These are phyloP conservation scores for Lactarius evosmus DNA, from an alignment of 768 basidiomycete genomes.

Conservation along the genomic window DNA sequence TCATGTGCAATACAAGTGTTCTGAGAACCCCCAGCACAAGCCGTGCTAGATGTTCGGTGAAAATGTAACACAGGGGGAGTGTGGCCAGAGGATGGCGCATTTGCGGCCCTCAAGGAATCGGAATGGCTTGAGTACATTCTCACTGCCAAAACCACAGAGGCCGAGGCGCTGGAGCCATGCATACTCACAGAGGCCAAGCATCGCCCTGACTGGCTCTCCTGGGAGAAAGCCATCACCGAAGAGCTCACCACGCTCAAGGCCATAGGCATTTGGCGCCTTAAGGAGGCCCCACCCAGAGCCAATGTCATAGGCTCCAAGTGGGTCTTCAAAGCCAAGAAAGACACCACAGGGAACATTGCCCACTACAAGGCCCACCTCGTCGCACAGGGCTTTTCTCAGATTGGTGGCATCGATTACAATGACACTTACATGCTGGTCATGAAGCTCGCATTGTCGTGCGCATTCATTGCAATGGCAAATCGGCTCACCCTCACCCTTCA, in stretches of 20 bases:
- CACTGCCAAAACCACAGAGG: neutral
- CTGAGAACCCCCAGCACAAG: no score
- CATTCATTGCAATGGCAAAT: no score
- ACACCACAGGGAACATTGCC: constrained; percentile 33
- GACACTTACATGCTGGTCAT: constrained; percentile 42
- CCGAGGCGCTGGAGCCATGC: neutral
- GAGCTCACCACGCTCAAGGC: constrained; percentile 29
- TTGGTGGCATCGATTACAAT: constrained; percentile 18
- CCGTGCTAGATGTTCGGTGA: no score
- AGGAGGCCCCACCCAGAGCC: constrained; percentile 30
- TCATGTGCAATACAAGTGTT: no score
- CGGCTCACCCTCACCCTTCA: constrained; percentile 31
- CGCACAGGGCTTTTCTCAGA: no score
- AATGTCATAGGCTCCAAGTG: no score
- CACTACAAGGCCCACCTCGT: no score
- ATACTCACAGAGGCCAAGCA: neutral
- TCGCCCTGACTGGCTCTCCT: constrained; percentile 30
- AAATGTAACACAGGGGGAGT: no score
- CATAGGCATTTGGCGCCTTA: constrained; percentile 36
- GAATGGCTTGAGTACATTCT: no score
- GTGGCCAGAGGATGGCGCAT: no score
- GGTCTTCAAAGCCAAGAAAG: no score
- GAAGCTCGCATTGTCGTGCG: constrained; percentile 33
- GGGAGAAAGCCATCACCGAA: constrained; percentile 30
- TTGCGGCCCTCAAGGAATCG: no score